Base-by-base conservation (phyloP, 164 flowering plant species). In the Magnolia officinalis region DNA sequence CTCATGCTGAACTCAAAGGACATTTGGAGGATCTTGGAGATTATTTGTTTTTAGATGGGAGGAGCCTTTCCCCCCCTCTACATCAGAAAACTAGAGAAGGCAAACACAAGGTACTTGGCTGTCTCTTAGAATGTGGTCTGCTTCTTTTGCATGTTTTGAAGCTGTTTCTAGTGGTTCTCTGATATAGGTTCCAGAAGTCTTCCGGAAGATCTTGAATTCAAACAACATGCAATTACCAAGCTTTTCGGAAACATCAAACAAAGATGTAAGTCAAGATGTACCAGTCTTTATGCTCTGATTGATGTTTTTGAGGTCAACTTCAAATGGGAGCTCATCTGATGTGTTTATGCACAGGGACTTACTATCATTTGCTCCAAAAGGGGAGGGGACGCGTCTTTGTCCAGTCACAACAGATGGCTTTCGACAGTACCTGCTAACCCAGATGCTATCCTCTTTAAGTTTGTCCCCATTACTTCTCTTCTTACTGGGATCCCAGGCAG, bases 381-480 rank as follows among this genome's bases (percentile, higher is more conserved):
- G 86, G 98, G 97, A 81, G 98, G 92, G 37, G 84, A 89, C 78
- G 86, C 83, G 59, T 87, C 83, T 80, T 72, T 83, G 67, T 85
- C 81, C 21, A 87, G 80, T 77, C 98, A 94, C 76, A 75, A 86
- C 77, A 85, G 75, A 76, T 94, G 98, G 98, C 94, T 94, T 31
- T 96, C 91, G 74, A 87, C 93, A 10, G 94, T 94, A 73, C 80
- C 90, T 63, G 73, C 85, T 29, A 89, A 88, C 67, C 98, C 96
- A 2, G 98, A 94, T 70, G 93, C 88, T 50, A 87, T 92, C 67
- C 84, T 82, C 58, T 89, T 94, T 82, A 90, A 92, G 73, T 89
- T 94, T 82, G 92, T 94, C 20, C 98, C 98, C 0, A 94, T 92
- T 74, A 91, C 95, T 49, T 92, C 97, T 83, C 93, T 94, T 61